Percentiles rank a stretch among this genome's conserved stretches.
Evolutionary conservation across 805 yeast species (phyloP).

Genomic region (Sugiyamaella americana): DNA sequence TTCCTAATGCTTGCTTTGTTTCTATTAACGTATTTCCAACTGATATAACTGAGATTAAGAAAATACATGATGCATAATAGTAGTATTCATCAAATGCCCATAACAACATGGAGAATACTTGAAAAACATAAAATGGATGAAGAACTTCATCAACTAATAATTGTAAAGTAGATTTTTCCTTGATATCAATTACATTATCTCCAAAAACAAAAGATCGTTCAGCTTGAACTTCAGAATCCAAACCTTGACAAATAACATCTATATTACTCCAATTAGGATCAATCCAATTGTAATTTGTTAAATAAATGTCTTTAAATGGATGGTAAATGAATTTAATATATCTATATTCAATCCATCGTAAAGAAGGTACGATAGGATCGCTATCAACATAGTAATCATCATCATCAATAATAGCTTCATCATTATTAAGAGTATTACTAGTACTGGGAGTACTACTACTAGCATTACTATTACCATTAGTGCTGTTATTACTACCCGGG

Average conservation of each 20-base stretch:
- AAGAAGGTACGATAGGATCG: slow-evolving; percentile 63
- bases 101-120: slow-evolving; percentile 80
- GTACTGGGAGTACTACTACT: neutral
- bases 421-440: neutral
- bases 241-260: slow-evolving; percentile 49
- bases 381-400: slow-evolving; percentile 30
- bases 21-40: slow-evolving; percentile 79
- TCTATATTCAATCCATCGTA: slow-evolving; percentile 72
- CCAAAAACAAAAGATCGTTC: slow-evolving; percentile 74
- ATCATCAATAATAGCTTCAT: slow-evolving; percentile 7
- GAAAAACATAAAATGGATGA: slow-evolving; percentile 95
- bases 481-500: neutral
- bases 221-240: slow-evolving; percentile 60
- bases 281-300: slow-evolving; percentile 80
- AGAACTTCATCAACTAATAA: slow-evolving; percentile 79
- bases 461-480: slow-evolving; percentile 1
- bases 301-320: slow-evolving; percentile 81
- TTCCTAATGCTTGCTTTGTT: slow-evolving; percentile 65
- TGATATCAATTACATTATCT: slow-evolving; percentile 64
- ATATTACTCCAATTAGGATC: slow-evolving; percentile 70
- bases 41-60: slow-evolving; percentile 76
- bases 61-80: slow-evolving; percentile 90
- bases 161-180: slow-evolving; percentile 59
- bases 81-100: slow-evolving; percentile 93
- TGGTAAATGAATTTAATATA: slow-evolving; percentile 77